Percentiles rank a stretch among this genome's conserved stretches.
Conservation (phyloP, 2,329 filamentous ascomycete species). For the Fusarium transvaalense region DNA sequence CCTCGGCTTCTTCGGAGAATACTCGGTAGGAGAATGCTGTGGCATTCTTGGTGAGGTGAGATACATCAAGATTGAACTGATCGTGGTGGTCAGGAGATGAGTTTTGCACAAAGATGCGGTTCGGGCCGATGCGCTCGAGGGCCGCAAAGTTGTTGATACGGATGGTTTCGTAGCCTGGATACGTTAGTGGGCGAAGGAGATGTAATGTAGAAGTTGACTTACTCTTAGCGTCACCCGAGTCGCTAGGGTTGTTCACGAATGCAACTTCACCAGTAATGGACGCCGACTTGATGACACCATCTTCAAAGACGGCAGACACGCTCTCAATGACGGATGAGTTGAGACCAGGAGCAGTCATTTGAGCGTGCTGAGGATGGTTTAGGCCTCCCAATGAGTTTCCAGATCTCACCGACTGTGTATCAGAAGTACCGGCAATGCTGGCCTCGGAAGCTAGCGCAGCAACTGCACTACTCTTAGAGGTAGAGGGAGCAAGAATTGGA, state of each 20-base stretch:
- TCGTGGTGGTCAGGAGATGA: constrained; percentile 74
- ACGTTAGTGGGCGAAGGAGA: constrained; percentile 5
- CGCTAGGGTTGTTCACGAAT: constrained; percentile 77
- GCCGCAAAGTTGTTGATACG: constrained; percentile 87
- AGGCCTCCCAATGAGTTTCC: constrained; percentile 81
- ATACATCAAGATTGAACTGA: constrained; percentile 82
- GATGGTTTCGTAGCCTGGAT: constrained; percentile 72
- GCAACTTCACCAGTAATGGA: constrained; percentile 91
- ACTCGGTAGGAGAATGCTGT: constrained; percentile 95
- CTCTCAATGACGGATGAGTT: constrained; percentile 93
- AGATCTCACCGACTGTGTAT: constrained; percentile 92
- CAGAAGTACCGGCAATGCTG: constrained; percentile 72
- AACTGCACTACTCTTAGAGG: constrained; percentile 57
- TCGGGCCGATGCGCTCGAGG: constrained; percentile 94
- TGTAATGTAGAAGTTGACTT: constrained; percentile 48
- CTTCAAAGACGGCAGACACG: constrained; percentile 85
- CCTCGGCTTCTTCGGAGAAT: constrained; percentile 73
- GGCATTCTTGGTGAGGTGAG: constrained; percentile 77
- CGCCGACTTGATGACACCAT: constrained; percentile 76
- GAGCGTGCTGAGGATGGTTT: constrained; percentile 81
- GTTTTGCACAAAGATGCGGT: constrained; percentile 88
- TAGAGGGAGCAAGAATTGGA: constrained; percentile 41
- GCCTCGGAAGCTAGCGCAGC: constrained; percentile 73
- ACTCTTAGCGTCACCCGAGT: constrained; percentile 62
- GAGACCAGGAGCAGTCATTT: constrained; percentile 82